These are phyloP conservation scores for Collybia sp. DNA, from an alignment of 768 basidiomycete species.

Conservation along the genomic window DNA sequence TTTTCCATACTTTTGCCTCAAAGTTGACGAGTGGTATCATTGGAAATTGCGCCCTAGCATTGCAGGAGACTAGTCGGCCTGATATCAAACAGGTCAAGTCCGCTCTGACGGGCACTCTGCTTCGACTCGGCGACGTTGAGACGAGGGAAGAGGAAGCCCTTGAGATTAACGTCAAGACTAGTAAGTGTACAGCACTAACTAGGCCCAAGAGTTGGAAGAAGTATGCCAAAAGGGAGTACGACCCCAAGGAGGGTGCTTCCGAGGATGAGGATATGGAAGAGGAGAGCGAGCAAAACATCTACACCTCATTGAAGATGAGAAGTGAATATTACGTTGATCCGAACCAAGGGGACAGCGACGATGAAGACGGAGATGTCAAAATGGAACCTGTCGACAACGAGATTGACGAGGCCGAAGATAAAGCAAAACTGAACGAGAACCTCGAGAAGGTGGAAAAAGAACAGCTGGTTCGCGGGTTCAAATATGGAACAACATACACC, in stretches of 20 bases:
- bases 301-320: conserved; percentile 40
- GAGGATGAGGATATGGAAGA: conserved; percentile 28
- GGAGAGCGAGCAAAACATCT: conserved; percentile 27
- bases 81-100: conserved; percentile 70
- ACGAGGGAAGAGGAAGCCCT: conserved; percentile 65
- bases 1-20: conserved; percentile 47
- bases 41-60: conserved; percentile 61
- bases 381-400: conserved; percentile 30
- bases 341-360: conserved; percentile 30
- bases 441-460: conserved; percentile 68
- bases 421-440: conserved; percentile 23
- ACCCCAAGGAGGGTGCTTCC: conserved; percentile 28
- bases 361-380: conserved; percentile 35
- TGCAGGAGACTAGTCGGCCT: conserved; percentile 56
- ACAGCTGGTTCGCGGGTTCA: conserved; percentile 76
- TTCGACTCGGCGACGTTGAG: conserved; percentile 78
- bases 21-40: conserved; percentile 45
- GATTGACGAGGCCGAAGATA: conserved; percentile 18
- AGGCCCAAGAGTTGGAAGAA: conserved; percentile 80
- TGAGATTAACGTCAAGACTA: conserved; percentile 66
- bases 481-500: conserved; percentile 86
- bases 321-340: conserved; percentile 56
- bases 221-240: conserved; percentile 40
- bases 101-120: conserved; percentile 49
- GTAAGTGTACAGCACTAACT: conserved; percentile 73